Evolutionary conservation across 441 rosid genomes (phyloP).

Genomic region (Cnidoscolus chayamansa): DNA sequence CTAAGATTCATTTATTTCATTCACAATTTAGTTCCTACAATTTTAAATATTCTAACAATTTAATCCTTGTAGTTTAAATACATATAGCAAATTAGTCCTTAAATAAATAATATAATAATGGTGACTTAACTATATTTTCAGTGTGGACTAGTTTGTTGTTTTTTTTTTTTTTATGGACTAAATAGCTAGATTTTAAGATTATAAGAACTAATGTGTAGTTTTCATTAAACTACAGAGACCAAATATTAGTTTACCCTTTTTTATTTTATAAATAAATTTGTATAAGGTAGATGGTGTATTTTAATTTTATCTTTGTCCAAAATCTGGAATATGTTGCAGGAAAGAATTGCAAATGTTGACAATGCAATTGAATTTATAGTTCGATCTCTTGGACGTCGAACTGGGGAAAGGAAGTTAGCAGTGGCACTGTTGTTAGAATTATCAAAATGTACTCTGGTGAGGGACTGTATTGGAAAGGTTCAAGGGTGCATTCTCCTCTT

Average conservation of each 20-base stretch:
- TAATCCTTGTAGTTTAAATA: too few relatives aligned
- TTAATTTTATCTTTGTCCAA: neutral
- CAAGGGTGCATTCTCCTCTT: constrained; percentile 62
- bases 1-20: too few relatives aligned
- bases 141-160: too few relatives aligned
- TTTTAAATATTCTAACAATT: too few relatives aligned
- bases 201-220: too few relatives aligned
- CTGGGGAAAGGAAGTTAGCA: constrained; percentile 52
- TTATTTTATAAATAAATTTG: constrained; percentile 4
- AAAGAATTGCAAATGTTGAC: constrained; percentile 45
- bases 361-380: constrained; percentile 48
- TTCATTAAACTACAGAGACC: too few relatives aligned
- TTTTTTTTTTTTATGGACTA: too few relatives aligned
- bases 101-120: too few relatives aligned
- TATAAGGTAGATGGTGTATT: neutral
- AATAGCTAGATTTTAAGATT: too few relatives aligned
- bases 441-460: constrained; percentile 35
- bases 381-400: constrained; percentile 55
- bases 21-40: too few relatives aligned
- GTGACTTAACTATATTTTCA: too few relatives aligned
- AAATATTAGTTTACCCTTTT: neutral
- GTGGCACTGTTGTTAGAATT: constrained; percentile 49
- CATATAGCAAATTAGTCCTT: too few relatives aligned
- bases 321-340: constrained; percentile 40
- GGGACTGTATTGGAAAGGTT: constrained; percentile 49